Evolutionary conservation across 805 yeast species (phyloP), one percentile per base, ranked within the genome.

Genomic region (Barnettozyma salicaria): DNA sequence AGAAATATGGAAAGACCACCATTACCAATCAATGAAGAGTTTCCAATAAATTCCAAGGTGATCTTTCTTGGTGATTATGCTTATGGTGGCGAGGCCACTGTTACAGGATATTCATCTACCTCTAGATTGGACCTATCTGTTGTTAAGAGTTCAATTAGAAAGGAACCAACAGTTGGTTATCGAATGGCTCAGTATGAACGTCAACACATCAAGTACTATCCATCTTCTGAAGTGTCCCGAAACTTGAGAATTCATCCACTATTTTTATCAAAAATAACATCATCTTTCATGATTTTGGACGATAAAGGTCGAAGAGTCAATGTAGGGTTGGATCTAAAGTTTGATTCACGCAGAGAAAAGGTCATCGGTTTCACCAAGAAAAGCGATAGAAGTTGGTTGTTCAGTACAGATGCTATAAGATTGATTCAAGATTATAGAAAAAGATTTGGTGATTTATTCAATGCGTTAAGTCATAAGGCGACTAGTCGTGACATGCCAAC

Each of bases 331-430:
- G 84, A 81, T 40, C 67, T 92, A 58, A 89, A 89, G 61, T 83
- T 80, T 59, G 96, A 89, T 47, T 74, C 75, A 17, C 74, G 76
- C 42, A 76, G 87, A 48, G 72, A 75, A 51, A 90, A 90, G 60
- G 97, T 86, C 4, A 68, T 89, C 44, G 98, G 97, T 5, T 90
- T 78, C 63, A 78, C 96, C 2, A 72, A 78, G 41, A 77, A 79
- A 52, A 65, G 61, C 28, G 72, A 66, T 19, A 67, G 68, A 34
- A 79, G 77, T 17, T 92, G 98, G 98, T 87, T 79, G 49, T 92
- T 68, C 59, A 83, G 94, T 45, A 78, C 76, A 8, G 63, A 80
- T 48, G 94, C 97, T 0, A 60, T 83, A 27, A 68, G 72, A 23
- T 64, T 89, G 44, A 58, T 92, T 32, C 62, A 66, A 33, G 78